phyloP scores from a whole-genome alignment of 176 grass and related monocot species.

The Avena atlantica region DNA sequence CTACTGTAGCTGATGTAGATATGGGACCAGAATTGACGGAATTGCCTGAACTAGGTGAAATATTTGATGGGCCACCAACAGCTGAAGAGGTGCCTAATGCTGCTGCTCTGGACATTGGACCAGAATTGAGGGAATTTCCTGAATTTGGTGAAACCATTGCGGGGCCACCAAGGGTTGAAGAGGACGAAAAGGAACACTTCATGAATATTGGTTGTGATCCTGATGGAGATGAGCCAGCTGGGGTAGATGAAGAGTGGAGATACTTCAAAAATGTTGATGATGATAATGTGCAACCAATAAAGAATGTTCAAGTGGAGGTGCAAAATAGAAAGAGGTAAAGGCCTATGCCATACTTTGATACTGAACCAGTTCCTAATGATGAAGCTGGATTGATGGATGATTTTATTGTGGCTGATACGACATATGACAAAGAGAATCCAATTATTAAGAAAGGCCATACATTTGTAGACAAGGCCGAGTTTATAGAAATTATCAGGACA shows the following conservation, averaged over 20 bases:
- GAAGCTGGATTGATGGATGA: not conserved
- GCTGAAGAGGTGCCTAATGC: no score
- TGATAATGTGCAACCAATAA: no score
- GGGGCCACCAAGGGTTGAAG: no score
- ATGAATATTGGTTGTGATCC: not conserved
- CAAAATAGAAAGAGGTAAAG: not conserved
- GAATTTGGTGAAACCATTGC: no score
- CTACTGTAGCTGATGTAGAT: not conserved
- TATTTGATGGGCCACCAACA: no score
- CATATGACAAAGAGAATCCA: slow-evolving; percentile 20
- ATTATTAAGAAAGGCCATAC: not conserved
- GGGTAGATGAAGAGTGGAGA: no score
- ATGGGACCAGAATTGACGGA: not conserved
- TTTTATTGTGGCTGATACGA: not conserved
- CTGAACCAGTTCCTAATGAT: not conserved
- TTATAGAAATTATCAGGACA: not conserved
- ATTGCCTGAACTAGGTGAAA: not conserved
- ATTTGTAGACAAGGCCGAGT: slow-evolving; percentile 18
- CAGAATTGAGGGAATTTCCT: no score
- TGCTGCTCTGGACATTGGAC: no score
- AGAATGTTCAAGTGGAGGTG: no score
- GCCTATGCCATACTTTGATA: not conserved
- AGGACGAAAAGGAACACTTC: no score
- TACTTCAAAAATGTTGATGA: no score
- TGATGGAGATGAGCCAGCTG: no score